These are phyloP conservation scores for Sequoia sempervirens DNA, from an alignment of 75 land plant genomes.

Conservation along the genomic window DNA sequence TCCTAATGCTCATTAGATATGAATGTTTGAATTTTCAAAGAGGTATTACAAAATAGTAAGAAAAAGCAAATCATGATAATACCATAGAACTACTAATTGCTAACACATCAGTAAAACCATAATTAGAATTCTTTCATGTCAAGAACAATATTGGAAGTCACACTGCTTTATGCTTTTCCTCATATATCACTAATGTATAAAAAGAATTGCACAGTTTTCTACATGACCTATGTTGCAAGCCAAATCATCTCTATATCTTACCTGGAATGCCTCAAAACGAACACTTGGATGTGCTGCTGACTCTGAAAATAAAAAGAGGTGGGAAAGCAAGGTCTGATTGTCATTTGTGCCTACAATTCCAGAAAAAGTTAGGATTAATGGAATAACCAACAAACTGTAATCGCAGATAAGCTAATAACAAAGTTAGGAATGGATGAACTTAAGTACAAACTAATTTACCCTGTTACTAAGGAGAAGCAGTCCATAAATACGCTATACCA, in stretches of 20 bases:
- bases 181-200: neutral
- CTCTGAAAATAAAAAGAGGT: slow-evolving; percentile 31
- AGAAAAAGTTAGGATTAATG: slow-evolving; percentile 14
- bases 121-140: neutral
- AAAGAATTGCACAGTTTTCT: neutral
- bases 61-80: neutral
- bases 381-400: neutral
- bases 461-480: neutral
- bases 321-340: slow-evolving; percentile 19
- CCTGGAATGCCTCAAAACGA: slow-evolving; percentile 65
- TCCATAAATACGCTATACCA: neutral
- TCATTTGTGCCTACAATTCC: slow-evolving; percentile 17
- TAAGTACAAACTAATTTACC: neutral
- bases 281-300: slow-evolving; percentile 22
- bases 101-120: neutral
- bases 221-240: neutral
- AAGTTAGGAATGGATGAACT: neutral
- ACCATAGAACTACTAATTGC: neutral
- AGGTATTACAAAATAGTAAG: neutral
- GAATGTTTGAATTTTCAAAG: neutral
- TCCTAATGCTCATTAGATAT: neutral
- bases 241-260: slow-evolving; percentile 8
- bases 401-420: neutral
- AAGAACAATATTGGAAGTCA: neutral
- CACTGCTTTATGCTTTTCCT: neutral